phyloP scores from a whole-genome alignment of 345 rosid genomes.

The Sonneratia alba region DNA sequence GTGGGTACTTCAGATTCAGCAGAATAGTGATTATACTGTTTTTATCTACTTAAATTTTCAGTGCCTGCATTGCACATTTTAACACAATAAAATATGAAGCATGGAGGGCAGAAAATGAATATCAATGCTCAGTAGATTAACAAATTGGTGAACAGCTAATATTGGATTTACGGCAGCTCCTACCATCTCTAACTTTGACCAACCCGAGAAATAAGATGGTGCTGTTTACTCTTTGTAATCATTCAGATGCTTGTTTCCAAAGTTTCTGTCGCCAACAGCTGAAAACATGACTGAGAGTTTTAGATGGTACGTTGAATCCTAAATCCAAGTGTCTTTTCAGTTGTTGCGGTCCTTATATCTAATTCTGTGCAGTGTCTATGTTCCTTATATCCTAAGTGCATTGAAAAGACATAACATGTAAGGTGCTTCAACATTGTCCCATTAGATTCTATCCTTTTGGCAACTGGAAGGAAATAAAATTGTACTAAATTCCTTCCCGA shows the following conservation, averaged over 20 bases:
- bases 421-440: not conserved
- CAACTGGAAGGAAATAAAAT: not conserved
- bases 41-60: not conserved
- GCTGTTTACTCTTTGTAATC: too few relatives aligned
- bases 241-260: too few relatives aligned
- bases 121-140: not conserved
- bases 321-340: not conserved
- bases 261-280: not conserved
- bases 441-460: not conserved
- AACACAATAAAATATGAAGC: not conserved
- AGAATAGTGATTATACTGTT: not conserved
- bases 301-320: not conserved
- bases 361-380: too few relatives aligned
- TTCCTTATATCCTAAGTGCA: not conserved
- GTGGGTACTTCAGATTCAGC: not conserved
- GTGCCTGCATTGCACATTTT: not conserved
- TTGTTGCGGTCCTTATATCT: too few relatives aligned
- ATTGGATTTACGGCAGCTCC: not conserved
- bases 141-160: not conserved
- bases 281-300: not conserved
- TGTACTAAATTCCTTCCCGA: not conserved
- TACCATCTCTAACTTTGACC: not conserved
- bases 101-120: not conserved
- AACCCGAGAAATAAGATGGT: too few relatives aligned
- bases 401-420: not conserved